Percentiles rank a stretch among this genome's conserved stretches.
phyloP scores from a whole-genome alignment of 2,329 filamentous ascomycete species.

The Chaetomiaceae sp. region DNA sequence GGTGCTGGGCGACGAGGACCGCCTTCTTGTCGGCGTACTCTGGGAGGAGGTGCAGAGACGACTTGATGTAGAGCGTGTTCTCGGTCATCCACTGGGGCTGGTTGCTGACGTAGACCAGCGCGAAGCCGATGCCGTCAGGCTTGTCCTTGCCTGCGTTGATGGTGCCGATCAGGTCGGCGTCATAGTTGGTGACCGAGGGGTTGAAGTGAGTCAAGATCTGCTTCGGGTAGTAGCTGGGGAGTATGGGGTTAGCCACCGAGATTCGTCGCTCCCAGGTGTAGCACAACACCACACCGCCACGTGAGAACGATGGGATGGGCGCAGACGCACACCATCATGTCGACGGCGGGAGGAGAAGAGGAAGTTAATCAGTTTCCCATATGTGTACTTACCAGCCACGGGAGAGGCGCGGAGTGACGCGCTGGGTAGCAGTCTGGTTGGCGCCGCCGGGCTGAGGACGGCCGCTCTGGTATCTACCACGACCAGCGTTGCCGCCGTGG shows the following conservation, averaged over 20 bases:
- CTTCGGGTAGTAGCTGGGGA: neutral
- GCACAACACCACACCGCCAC: too few species aligned
- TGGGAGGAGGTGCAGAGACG: conserved; percentile 3
- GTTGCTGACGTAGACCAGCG: neutral
- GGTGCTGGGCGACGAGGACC: neutral
- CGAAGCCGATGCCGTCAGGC: neutral
- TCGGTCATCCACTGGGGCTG: conserved; percentile 1
- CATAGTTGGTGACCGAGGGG: neutral
- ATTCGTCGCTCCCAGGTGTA: too few species aligned
- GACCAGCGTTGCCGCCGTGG: neutral
- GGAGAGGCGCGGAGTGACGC: neutral
- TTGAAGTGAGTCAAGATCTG: conserved; percentile 4
- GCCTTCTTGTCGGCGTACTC: conserved; percentile 8
- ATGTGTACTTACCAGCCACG: neutral
- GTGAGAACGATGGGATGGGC: too few species aligned
- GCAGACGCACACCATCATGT: too few species aligned
- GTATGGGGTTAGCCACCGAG: too few species aligned
- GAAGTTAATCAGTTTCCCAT: too few species aligned
- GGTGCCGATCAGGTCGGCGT: neutral
- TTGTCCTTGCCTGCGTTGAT: conserved; percentile 6
- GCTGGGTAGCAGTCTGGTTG: neutral
- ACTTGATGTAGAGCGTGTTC: conserved; percentile 4
- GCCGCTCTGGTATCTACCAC: too few species aligned
- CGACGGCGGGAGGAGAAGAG: too few species aligned
- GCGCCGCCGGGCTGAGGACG: too few species aligned